These are phyloP conservation scores for Ceratocystis ficicola DNA, from an alignment of 2,329 filamentous ascomycete genomes.

Conservation along the genomic window DNA sequence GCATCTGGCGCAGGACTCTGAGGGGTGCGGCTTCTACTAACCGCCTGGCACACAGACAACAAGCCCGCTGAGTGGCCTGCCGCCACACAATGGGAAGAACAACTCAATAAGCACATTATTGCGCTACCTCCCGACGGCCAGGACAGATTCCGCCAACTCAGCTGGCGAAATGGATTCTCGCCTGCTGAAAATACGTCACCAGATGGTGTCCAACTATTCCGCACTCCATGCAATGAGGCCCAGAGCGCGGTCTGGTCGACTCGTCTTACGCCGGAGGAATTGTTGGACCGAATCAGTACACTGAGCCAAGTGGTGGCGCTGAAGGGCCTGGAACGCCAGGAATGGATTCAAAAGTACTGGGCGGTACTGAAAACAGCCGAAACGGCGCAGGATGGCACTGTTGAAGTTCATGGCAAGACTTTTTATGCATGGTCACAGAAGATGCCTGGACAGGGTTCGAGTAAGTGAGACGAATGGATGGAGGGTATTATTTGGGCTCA, in stretches of 20 bases:
- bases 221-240: conserved; percentile 48
- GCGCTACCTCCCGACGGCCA: conserved; percentile 43
- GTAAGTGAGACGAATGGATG: neutral
- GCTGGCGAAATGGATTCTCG: conserved; percentile 55
- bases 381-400: conserved; percentile 48
- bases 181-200: conserved; percentile 36
- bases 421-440: conserved; percentile 50
- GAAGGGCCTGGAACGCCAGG: conserved; percentile 37
- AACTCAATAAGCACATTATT: conserved; percentile 46
- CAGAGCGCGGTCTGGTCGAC: conserved; percentile 45
- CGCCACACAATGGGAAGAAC: conserved; percentile 48
- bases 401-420: conserved; percentile 52
- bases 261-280: conserved; percentile 44
- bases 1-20: neutral
- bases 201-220: conserved; percentile 37
- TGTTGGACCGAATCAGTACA: conserved; percentile 54
- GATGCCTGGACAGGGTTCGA: conserved; percentile 27
- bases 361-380: conserved; percentile 42
- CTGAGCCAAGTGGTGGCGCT: conserved; percentile 56
- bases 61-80: conserved; percentile 45
- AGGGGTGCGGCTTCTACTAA: neutral
- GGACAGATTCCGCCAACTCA: conserved; percentile 51
- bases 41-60: conserved; percentile 43
- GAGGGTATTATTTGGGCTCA: neutral
- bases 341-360: conserved; percentile 41